Evolutionary conservation across 2,329 filamentous ascomycete species (phyloP).

Genomic region (Phoma sp.): DNA sequence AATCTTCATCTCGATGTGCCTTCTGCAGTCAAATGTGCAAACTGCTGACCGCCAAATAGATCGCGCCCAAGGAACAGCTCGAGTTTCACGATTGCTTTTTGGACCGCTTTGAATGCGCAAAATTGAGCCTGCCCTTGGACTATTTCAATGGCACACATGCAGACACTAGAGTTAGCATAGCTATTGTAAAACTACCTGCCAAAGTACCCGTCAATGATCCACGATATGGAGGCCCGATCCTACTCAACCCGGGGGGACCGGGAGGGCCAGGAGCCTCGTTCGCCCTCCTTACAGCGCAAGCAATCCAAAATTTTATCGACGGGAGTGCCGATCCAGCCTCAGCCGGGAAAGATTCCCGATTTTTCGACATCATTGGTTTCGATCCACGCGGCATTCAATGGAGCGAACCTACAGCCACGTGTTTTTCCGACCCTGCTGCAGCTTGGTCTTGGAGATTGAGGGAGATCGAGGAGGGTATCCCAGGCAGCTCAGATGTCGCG

Average conservation of each 20-base stretch:
- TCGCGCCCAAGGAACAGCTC: slow-evolving; percentile 31
- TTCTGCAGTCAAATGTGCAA: neutral
- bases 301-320: slow-evolving; percentile 40
- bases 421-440: slow-evolving; percentile 40
- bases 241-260: slow-evolving; percentile 54
- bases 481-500: slow-evolving; percentile 51
- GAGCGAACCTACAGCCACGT: slow-evolving; percentile 43
- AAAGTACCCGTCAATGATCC: slow-evolving; percentile 43
- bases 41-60: slow-evolving; percentile 30
- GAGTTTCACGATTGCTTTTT: slow-evolving; percentile 41
- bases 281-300: slow-evolving; percentile 29
- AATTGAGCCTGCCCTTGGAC: slow-evolving; percentile 44
- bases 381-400: slow-evolving; percentile 52
- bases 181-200: slow-evolving; percentile 41
- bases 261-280: slow-evolving; percentile 49
- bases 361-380: slow-evolving; percentile 54
- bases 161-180: slow-evolving; percentile 37
- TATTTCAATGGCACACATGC: slow-evolving; percentile 46
- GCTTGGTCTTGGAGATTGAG: slow-evolving; percentile 48
- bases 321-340: slow-evolving; percentile 18
- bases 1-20: neutral
- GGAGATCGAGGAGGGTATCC: slow-evolving; percentile 45
- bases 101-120: slow-evolving; percentile 42
- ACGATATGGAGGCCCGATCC: slow-evolving; percentile 50
- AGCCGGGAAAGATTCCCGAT: slow-evolving; percentile 34